Evolutionary conservation across 495 filamentous ascomycete species (phyloP).

Genomic region (Acidomyces sp.): DNA sequence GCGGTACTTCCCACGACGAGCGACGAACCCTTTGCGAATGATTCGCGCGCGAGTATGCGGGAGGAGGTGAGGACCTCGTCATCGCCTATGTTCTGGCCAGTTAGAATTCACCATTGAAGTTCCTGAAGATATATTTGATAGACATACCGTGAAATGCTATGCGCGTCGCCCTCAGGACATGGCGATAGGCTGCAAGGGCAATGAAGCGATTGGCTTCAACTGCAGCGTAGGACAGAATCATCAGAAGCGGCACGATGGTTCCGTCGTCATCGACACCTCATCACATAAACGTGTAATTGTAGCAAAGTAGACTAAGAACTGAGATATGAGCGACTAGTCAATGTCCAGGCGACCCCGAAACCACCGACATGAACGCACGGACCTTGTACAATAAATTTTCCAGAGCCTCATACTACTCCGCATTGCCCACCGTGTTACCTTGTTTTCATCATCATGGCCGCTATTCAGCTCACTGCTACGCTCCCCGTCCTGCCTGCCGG

Average conservation of each 20-base stretch:
- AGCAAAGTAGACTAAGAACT: too few species aligned
- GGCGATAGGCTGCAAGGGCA: conserved; percentile 58
- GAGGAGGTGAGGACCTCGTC: conserved; percentile 71
- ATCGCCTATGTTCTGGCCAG: not conserved
- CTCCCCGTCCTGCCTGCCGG: conserved; percentile 66
- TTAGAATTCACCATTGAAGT: not conserved
- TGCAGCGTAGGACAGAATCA: too few species aligned
- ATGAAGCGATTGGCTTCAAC: conserved; percentile 7
- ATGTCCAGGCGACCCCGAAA: too few species aligned
- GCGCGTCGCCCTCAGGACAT: conserved; percentile 66
- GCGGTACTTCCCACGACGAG: conserved; percentile 42
- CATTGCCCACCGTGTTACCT: not conserved
- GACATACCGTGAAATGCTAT: conserved; percentile 67
- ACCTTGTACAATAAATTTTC: not conserved
- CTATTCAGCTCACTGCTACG: conserved; percentile 74
- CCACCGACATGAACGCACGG: too few species aligned
- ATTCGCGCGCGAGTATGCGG: conserved; percentile 50
- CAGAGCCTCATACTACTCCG: not conserved
- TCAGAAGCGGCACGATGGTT: too few species aligned
- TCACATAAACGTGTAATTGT: too few species aligned
- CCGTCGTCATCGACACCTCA: too few species aligned
- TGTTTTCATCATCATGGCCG: conserved; percentile 39
- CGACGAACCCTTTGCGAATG: conserved; percentile 53
- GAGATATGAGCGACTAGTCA: too few species aligned
- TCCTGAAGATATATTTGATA: conserved; percentile 11